Evolutionary conservation across 192 early-diverging fungal species (phyloP), one percentile per base, ranked within the genome.

Genomic region (Phycomyces blakesleeanus): DNA sequence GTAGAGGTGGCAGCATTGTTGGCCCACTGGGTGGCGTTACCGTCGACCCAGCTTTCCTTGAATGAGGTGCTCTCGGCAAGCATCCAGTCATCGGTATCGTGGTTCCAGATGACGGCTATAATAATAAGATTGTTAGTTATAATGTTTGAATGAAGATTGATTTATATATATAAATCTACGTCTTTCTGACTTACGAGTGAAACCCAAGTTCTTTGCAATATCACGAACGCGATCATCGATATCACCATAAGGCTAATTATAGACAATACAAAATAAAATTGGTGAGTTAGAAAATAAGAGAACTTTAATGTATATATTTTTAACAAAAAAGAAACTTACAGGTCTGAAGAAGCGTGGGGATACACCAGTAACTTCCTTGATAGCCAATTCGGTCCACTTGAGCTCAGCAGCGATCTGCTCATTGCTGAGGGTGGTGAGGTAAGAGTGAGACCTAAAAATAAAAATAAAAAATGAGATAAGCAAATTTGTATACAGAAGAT

Each of bases 341-440:
- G 71, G 71, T 50, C 85, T 76, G 63, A 81, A 78, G 49, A 81
- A 75, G 10, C 55, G 66, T 51, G 81, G 81, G 39, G 67, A 68
- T 21, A 76, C 64, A 34, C 81, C 81, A 40, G 69, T 77, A 52
- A 67, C 64, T 47, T 81, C 73, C 40, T 77, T 72, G 62, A 86
- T 84, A 53, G 77, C 78, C 55, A 71, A 69, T 59, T 83, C 82
- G 18, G 84, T 89, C 82, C 85, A 90, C 52, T 83, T 78, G 20
- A 91, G 61, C 69, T 91, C 88, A 53, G 83, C 81, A 42, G 89
- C 70, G 37, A 91, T 81, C 52, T 85, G 82, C 52, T 83, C 86
- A 40, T 86, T 89, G 9, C 84, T 81, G 51, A 84, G 60, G 2
- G 80, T 68, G 40, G 87, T 87, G 7, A 81, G 57, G 14, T 75